These are phyloP conservation scores for Tremellales sp. DNA, from an alignment of 1,284 basidiomycete species.

Conservation along the genomic window DNA sequence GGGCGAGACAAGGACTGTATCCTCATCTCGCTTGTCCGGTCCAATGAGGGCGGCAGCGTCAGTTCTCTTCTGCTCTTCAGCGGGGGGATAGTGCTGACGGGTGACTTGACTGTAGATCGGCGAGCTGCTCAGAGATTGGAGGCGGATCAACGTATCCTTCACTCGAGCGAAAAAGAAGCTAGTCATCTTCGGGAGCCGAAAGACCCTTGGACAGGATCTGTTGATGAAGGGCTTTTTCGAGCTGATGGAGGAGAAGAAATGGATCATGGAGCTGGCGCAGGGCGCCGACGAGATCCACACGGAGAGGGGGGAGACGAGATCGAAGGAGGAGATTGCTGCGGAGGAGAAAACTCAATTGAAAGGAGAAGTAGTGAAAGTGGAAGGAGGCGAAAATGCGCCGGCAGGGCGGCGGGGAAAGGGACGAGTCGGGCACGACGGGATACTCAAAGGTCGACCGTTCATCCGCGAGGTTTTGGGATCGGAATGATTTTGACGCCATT, in stretches of 20 bases:
- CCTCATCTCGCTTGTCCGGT: conserved; percentile 86
- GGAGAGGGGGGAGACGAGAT: neutral
- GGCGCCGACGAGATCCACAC: conserved; percentile 53
- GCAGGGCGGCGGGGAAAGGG: conserved; percentile 11
- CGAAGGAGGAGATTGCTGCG: conserved; percentile 4
- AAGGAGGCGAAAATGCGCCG: conserved; percentile 1
- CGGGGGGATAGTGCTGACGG: neutral
- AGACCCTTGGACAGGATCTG: conserved; percentile 59
- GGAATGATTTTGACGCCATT: conserved; percentile 17
- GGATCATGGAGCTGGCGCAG: conserved; percentile 62
- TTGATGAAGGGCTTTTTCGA: conserved; percentile 68
- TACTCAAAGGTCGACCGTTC: conserved; percentile 16
- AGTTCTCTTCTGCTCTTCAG: conserved; percentile 31
- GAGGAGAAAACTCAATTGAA: conserved; percentile 6
- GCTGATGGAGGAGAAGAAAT: conserved; percentile 64
- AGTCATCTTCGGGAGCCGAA: conserved; percentile 79
- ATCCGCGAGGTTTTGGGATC: conserved; percentile 26
- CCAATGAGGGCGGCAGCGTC: conserved; percentile 70
- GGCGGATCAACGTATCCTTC: conserved; percentile 93
- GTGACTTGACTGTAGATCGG: conserved; percentile 59
- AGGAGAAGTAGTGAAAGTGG: conserved; percentile 14
- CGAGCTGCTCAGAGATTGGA: conserved; percentile 89
- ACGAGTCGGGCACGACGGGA: no score
- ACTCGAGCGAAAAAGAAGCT: conserved; percentile 88
- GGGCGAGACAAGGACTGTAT: conserved; percentile 95